Evolutionary conservation across 495 filamentous ascomycete species (phyloP).

Genomic region (Penicillium roqueforti): DNA sequence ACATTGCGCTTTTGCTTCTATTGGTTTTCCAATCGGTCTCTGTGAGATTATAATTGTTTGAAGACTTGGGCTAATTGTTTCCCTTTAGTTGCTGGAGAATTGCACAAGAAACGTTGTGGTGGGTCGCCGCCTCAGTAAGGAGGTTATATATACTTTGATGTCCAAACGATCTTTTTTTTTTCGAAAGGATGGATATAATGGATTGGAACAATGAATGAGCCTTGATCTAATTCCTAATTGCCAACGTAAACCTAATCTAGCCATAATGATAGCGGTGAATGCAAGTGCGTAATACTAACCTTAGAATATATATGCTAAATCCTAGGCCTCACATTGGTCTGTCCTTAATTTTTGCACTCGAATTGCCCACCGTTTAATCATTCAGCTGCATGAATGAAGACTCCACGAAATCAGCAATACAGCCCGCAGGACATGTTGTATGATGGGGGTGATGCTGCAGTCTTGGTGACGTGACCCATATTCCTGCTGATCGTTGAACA

Average conservation of each 20-base stretch:
- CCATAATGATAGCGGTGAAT: neutral
- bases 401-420: neutral
- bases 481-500: neutral
- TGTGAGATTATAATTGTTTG: neutral
- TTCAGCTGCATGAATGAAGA: neutral
- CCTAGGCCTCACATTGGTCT: neutral
- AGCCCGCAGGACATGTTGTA: neutral
- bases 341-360: neutral
- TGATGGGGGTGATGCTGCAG: neutral
- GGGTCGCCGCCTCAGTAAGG: neutral
- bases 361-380: neutral
- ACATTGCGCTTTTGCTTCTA: too few species aligned
- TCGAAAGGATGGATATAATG: neutral
- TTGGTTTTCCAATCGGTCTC: neutral
- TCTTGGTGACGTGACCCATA: neutral
- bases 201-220: neutral
- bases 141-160: neutral
- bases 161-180: neutral
- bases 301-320: neutral
- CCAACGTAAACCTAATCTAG: neutral
- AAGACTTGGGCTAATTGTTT: neutral
- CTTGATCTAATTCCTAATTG: neutral
- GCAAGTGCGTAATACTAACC: neutral
- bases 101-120: slow-evolving; percentile 21
- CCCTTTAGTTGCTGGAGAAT: slow-evolving; percentile 10